phyloP scores from a whole-genome alignment of 345 rosid species.

The Diplotaxis tenuifolia region DNA sequence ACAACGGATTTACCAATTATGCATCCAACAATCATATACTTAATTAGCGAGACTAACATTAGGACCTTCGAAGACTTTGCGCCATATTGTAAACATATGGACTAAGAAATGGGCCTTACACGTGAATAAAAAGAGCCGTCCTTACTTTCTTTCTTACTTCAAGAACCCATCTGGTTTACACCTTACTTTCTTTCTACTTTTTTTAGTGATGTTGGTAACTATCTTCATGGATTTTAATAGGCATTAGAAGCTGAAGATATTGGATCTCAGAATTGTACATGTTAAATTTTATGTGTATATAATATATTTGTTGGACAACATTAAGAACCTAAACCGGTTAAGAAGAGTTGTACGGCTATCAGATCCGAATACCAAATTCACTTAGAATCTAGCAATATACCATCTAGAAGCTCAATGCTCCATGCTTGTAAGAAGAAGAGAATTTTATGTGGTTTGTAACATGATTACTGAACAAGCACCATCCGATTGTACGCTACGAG shows the following conservation, averaged over 20 bases:
- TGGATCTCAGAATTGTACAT: not conserved
- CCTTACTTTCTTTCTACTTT: not conserved
- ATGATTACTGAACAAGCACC: not conserved
- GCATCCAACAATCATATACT: not conserved
- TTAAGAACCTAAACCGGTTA: not conserved
- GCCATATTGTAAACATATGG: not conserved
- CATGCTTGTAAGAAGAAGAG: not conserved
- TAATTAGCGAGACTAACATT: not conserved
- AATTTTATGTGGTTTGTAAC: not conserved
- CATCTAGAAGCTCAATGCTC: not conserved
- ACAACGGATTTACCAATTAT: not conserved
- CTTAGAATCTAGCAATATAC: not conserved
- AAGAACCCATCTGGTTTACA: not conserved
- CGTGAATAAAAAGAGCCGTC: not conserved
- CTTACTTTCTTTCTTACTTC: too few species aligned
- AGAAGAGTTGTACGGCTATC: not conserved
- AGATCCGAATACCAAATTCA: not conserved
- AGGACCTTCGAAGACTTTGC: slow-evolving; percentile 6
- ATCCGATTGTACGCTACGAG: not conserved
- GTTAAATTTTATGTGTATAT: not conserved
- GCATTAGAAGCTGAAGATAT: not conserved
- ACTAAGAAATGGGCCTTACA: not conserved
- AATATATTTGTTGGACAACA: not conserved
- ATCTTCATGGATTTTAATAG: not conserved
- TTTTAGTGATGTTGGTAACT: not conserved